Conservation (phyloP, 2,329 filamentous ascomycete genomes). For the Thielaviopsis populi region DNA sequence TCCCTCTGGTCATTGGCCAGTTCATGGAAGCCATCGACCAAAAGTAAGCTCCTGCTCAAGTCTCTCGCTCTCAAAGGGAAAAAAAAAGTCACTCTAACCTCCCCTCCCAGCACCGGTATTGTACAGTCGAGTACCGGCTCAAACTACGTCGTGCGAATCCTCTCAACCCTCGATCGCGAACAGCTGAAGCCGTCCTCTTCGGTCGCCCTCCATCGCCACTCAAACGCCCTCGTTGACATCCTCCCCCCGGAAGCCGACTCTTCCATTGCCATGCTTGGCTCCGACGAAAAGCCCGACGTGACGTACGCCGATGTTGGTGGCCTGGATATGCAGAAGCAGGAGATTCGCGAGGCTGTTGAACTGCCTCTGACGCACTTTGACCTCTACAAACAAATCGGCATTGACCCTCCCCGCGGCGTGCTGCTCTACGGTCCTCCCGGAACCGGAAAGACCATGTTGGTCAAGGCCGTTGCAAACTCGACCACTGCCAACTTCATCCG, state of each 20-base stretch:
- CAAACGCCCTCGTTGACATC: conserved; percentile 95
- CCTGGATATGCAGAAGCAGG: conserved; percentile 98
- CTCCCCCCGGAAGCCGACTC: conserved; percentile 97
- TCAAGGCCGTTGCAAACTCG: conserved; percentile 96
- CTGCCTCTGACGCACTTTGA: conserved; percentile 94
- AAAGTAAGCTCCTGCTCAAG: conserved; percentile 47
- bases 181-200: conserved; percentile 95
- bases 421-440: conserved; percentile 91
- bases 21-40: conserved; percentile 99
- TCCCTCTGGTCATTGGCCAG: conserved; percentile 93
- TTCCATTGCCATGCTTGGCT: conserved; percentile 93
- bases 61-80: conserved; percentile 18
- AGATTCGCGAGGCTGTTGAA: conserved; percentile 95
- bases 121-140: conserved; percentile 96
- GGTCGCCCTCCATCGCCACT: conserved; percentile 93
- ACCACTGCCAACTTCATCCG: conserved; percentile 97
- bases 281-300: conserved; percentile 94
- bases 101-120: conserved; percentile 66
- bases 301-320: conserved; percentile 97
- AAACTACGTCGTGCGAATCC: conserved; percentile 96
- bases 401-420: conserved; percentile 92
- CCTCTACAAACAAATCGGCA: conserved; percentile 97
- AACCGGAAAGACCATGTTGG: conserved; percentile 92
- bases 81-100: conserved; percentile 9
- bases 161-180: conserved; percentile 96